Evolutionary conservation across 768 basidiomycete species (phyloP), one percentile per base, ranked within the genome.

Genomic region (Trametes elegans): DNA sequence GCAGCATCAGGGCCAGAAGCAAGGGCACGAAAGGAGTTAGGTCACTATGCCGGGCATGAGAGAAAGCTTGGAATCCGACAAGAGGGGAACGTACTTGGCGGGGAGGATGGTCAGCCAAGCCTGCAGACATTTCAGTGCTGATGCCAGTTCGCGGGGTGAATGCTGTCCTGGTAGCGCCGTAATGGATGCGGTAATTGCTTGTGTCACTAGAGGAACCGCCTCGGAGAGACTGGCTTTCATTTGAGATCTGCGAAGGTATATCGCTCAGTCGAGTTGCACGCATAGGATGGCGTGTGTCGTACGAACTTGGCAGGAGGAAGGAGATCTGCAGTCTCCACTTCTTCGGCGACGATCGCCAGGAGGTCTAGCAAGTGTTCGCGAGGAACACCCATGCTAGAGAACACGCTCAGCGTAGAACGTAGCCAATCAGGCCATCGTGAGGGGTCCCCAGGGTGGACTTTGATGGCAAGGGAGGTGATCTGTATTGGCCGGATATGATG

Each of bases 301-400:
- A 55, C 85, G 70, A 63, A 93, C 90, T 83, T 88, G 75, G 81
- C 82, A 34, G 83, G 62, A 5, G 85, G 84, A 31, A 91, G 66
- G 49, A 96, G 71, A 69, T 93, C 91, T 9, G 90, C 88, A 23
- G 80, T 78, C 19, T 78, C 77, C 7, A 91, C 76, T 65, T 97
- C 93, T 64, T 95, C 91, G 2, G 90, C 90, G 0, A 84, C 88
- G 38, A 95, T 93, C 14, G 84, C 79, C 34, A 94, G 74, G 67
- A 90, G 90, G 58, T 91, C 88, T 36, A 90, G 79, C 13, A 88
- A 70, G 46, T 78, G 68, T 57, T 87, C 85, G 0, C 79, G 71
- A 1, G 82, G 69, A 1, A 83, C 81, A 11, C 87, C 84, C 6
- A 76, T 74, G 11, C 68, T 73, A 0, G 85, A 86, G 57, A 95